Percentiles rank a stretch among this genome's conserved stretches.
phyloP scores from a whole-genome alignment of 1,284 basidiomycete genomes.

The Trichosporon sp. region DNA sequence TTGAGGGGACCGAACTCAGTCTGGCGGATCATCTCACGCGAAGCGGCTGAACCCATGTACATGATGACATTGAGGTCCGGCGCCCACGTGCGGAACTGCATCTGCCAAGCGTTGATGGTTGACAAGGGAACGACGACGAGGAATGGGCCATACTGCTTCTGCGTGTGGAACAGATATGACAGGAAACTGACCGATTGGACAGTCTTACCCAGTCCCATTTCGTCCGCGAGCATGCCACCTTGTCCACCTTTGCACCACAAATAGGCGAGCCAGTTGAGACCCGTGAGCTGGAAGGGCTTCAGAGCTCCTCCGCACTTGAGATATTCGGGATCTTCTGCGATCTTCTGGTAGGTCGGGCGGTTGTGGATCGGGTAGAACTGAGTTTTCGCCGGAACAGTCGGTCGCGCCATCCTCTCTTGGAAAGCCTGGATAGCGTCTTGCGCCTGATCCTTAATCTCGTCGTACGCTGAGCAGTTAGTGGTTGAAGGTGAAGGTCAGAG shows the following conservation, averaged over 20 bases:
- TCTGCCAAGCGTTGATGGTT: conserved; percentile 97
- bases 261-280: conserved; percentile 97
- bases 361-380: conserved; percentile 62
- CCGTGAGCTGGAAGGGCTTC: conserved; percentile 98
- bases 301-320: conserved; percentile 77
- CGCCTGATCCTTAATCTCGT: conserved; percentile 64
- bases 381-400: conserved; percentile 83
- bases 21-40: conserved; percentile 84
- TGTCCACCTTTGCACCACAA: conserved; percentile 93
- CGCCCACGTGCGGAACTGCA: conserved; percentile 91
- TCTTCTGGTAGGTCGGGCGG: conserved; percentile 79
- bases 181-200: conserved; percentile 96
- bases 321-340: conserved; percentile 86
- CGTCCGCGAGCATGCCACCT: conserved; percentile 83
- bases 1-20: conserved; percentile 84
- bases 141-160: conserved; percentile 94
- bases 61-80: conserved; percentile 96
- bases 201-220: conserved; percentile 97
- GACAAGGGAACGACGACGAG: conserved; percentile 96
- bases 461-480: conserved; percentile 45
- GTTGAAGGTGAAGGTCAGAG: not conserved
- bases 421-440: conserved; percentile 72
- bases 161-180: conserved; percentile 89
- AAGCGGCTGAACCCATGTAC: conserved; percentile 85
- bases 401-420: conserved; percentile 69